Evolutionary conservation across 371 early-diverging fungal genomes (phyloP), one percentile per base, ranked within the genome.

Genomic region (Mucor circinelloides): DNA sequence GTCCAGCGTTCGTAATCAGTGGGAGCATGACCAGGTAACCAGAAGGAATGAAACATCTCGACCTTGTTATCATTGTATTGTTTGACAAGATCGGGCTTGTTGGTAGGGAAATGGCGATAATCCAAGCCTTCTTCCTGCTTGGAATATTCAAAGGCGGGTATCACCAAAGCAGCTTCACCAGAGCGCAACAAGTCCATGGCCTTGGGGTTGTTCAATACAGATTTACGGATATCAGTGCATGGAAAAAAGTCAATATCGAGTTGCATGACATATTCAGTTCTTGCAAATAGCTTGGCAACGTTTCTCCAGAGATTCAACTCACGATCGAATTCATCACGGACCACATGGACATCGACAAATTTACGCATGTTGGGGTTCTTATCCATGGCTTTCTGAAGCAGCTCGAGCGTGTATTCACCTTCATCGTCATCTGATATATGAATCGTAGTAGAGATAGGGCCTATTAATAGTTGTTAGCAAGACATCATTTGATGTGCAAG

Each of bases 241-340:
- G 86, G 81, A 56, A 78, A 80, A 52, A 88, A 88, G 64, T 88
- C 89, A 42, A 87, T 85, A 61, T 88, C 89, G 3, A 88, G 79
- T 82, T 83, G 81, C 85, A 87, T 79, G 10, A 88, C 74, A 50
- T 84, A 86, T 40, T 86, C 80, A 3, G 89, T 78, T 19, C 87
- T 77, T 2, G 88, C 85, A 73, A 88, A 88, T 67, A 88, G 74
- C 36, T 83, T 74, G 8, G 89, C 89, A 3, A 88, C 75, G 55
- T 88, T 88, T 48, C 89, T 73, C 89, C 89, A 88, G 72, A 85
- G 73, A 36, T 88, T 88, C 42, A 88, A 76, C 67, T 88, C 87
- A 12, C 89, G 76, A 32, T 85, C 85, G 59, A 82, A 85, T 63
- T 77, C 76, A 68, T 88, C 88, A 10, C 85, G 75, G 17, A 88